A percentile compares a stretch with the other conserved stretches of the same genome.
Conservation (phyloP, 441 rosid genomes). For the Euphorbia corollata region DNA sequence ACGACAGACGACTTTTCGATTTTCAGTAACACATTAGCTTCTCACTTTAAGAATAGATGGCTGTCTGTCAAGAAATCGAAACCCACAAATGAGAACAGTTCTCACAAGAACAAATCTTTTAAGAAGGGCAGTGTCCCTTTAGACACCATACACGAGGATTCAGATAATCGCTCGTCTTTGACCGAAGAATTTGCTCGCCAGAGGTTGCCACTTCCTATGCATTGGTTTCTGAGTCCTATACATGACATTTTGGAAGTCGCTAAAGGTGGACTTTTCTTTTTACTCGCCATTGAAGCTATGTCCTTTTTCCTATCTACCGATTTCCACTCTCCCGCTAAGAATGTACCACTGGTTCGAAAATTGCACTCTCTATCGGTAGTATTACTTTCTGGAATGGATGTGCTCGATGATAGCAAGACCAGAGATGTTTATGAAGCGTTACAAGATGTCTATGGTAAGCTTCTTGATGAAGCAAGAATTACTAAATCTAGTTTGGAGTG, state of each 20-base stretch:
- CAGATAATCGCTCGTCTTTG: slow-evolving; percentile 33
- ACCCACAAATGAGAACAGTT: slow-evolving; percentile 22
- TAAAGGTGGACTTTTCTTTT: slow-evolving; percentile 73
- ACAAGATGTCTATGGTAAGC: slow-evolving; percentile 65
- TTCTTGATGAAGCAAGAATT: slow-evolving; percentile 45
- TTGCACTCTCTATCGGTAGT: slow-evolving; percentile 66
- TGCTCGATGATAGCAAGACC: slow-evolving; percentile 64
- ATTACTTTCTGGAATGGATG: slow-evolving; percentile 62
- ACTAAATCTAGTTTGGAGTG: slow-evolving; percentile 25
- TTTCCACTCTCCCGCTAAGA: slow-evolving; percentile 41
- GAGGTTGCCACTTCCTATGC: slow-evolving; percentile 77
- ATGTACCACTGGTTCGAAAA: slow-evolving; percentile 69
- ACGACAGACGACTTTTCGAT: slow-evolving; percentile 41
- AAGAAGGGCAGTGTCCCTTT: slow-evolving; percentile 35
- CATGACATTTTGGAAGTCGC: slow-evolving; percentile 43
- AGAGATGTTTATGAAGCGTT: slow-evolving; percentile 53
- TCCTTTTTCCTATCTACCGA: slow-evolving; percentile 33
- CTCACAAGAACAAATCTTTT: slow-evolving; percentile 20
- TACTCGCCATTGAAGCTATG: slow-evolving; percentile 70
- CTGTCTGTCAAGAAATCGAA: slow-evolving; percentile 50
- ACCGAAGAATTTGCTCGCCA: slow-evolving; percentile 71
- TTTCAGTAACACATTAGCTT: slow-evolving; percentile 43
- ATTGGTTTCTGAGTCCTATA: slow-evolving; percentile 92
- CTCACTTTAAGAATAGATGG: slow-evolving; percentile 73
- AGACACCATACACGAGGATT: slow-evolving; percentile 72